phyloP scores from a whole-genome alignment of 1,139 yeast genomes.

The Nakaseomyces glabratus region DNA sequence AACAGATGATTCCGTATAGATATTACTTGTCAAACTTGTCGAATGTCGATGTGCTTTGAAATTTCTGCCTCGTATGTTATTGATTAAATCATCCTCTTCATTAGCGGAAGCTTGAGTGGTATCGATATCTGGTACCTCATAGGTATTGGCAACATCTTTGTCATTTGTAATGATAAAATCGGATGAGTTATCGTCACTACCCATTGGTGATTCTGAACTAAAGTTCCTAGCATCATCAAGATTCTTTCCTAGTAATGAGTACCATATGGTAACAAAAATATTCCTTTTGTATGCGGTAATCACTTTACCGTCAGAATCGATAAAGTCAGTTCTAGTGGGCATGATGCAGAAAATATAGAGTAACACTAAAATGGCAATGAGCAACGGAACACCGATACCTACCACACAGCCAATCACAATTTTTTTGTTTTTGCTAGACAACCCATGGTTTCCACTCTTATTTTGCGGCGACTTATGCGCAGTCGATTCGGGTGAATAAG shows the following conservation, averaged over 20 bases:
- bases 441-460: slow-evolving; percentile 23
- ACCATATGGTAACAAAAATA: slow-evolving; percentile 6
- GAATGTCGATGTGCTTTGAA: slow-evolving; percentile 1
- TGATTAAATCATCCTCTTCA: slow-evolving; percentile 4
- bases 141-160: slow-evolving; percentile 2
- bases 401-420: slow-evolving; percentile 43
- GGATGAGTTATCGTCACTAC: slow-evolving; percentile 5
- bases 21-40: slow-evolving; percentile 2
- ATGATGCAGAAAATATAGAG: slow-evolving; percentile 27
- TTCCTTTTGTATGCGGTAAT: slow-evolving; percentile 26
- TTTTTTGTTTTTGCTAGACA: slow-evolving; percentile 36
- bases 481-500: slow-evolving; percentile 18
- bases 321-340: slow-evolving; percentile 29
- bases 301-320: slow-evolving; percentile 36
- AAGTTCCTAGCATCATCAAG: slow-evolving; percentile 4
- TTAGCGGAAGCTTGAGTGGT: background rate
- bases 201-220: slow-evolving; percentile 7
- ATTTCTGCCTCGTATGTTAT: slow-evolving; percentile 3
- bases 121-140: slow-evolving; percentile 5
- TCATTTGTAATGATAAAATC: slow-evolving; percentile 5
- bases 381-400: slow-evolving; percentile 34
- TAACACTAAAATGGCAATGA: slow-evolving; percentile 17
- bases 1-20: slow-evolving; percentile 1
- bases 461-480: slow-evolving; percentile 10
- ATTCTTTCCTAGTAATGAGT: slow-evolving; percentile 5